Conservation (phyloP, 2,329 filamentous ascomycete genomes). For the Cytospora piceicola region DNA sequence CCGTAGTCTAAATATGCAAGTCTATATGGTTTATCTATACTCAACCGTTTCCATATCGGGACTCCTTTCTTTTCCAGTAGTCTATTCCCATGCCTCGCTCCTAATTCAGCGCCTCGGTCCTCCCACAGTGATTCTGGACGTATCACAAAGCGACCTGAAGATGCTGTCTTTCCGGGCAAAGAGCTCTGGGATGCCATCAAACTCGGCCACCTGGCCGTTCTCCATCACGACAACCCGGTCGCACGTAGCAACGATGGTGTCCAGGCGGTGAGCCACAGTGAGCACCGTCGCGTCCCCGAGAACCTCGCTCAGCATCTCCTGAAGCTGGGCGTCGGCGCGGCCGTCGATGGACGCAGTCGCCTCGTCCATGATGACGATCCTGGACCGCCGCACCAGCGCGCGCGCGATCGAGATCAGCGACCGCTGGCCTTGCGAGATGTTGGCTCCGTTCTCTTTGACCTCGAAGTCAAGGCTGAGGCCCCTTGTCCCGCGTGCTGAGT, state of each 20-base stretch:
- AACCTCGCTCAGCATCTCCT: constrained; percentile 65
- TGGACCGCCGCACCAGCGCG: constrained; percentile 67
- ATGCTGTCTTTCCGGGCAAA: constrained; percentile 14
- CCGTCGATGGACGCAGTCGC: constrained; percentile 73
- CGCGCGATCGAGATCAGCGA: constrained; percentile 74
- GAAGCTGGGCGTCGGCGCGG: constrained; percentile 74
- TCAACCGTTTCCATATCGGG: neutral
- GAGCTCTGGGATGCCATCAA: constrained; percentile 17
- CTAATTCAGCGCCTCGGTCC: constrained; percentile 11
- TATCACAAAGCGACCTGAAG: constrained; percentile 21
- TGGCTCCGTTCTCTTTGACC: constrained; percentile 71
- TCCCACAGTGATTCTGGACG: constrained; percentile 19
- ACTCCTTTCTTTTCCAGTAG: neutral
- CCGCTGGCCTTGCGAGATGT: constrained; percentile 72
- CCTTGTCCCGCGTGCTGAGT: neutral
- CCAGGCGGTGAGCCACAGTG: constrained; percentile 70
- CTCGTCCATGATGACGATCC: constrained; percentile 77
- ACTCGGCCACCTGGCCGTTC: constrained; percentile 14
- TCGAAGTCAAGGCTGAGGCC: constrained; percentile 18
- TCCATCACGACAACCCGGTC: constrained; percentile 26
- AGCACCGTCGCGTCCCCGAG: constrained; percentile 71
- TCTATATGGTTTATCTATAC: constrained; percentile 9
- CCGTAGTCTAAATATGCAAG: neutral
- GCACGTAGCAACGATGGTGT: constrained; percentile 24
- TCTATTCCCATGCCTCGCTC: neutral